Evolutionary conservation across 1,284 basidiomycete species (phyloP).

Genomic region (Apiotrichum montevideense): DNA sequence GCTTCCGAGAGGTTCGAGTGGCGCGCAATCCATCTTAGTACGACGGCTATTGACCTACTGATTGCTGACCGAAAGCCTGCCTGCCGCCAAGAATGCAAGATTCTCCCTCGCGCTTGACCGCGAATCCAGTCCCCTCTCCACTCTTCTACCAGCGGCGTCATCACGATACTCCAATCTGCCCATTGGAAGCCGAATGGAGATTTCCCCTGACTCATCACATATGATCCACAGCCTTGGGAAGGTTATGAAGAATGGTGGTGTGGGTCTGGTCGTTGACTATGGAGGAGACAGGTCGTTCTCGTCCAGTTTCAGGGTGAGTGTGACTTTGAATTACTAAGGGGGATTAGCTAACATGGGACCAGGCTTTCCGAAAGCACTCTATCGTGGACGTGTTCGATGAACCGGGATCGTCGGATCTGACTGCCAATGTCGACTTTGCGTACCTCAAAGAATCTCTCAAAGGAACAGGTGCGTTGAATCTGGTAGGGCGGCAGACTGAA

Average conservation of each 20-base stretch:
- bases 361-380: conserved; percentile 86
- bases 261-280: conserved; percentile 85
- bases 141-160: conserved; percentile 63
- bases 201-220: conserved; percentile 65
- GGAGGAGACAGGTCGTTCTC: conserved; percentile 68
- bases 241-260: conserved; percentile 56
- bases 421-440: conserved; percentile 92
- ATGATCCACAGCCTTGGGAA: conserved; percentile 63
- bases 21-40: conserved; percentile 47
- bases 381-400: conserved; percentile 77
- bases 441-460: conserved; percentile 72
- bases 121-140: conserved; percentile 59
- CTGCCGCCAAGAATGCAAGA: conserved; percentile 17
- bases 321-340: neutral
- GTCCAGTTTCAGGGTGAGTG: conserved; percentile 69
- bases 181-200: conserved; percentile 65
- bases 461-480: conserved; percentile 53
- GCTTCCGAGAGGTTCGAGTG: conserved; percentile 84
- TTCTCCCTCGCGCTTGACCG: conserved; percentile 66
- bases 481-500: neutral
- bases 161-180: conserved; percentile 63
- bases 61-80: conserved; percentile 6
- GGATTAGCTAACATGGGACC: neutral
- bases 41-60: too few relatives aligned
- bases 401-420: conserved; percentile 86